Conservation (phyloP, 2,329 filamentous ascomycete genomes). For the Sclerotinia spermophila region DNA sequence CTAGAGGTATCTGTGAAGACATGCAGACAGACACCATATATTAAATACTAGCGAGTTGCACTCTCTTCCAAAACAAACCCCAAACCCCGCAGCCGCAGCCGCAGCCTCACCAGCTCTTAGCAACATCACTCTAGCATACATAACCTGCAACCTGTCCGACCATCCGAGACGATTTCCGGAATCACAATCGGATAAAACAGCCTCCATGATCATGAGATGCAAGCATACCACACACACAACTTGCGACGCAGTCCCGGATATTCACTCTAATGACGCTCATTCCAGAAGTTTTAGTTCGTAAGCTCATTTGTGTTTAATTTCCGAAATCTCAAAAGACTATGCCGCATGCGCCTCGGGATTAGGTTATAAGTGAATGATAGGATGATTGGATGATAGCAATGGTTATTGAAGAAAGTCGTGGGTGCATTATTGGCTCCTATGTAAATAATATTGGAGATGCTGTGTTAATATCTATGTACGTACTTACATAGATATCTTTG, state of each 20-base stretch:
- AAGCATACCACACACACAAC: too few relatives aligned
- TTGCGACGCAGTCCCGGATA: too few relatives aligned
- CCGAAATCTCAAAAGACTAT: neutral
- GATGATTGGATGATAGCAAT: neutral
- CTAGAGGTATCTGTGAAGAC: too few relatives aligned
- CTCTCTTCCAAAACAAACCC: too few relatives aligned
- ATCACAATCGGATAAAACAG: neutral
- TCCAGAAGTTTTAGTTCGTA: rapidly evolving
- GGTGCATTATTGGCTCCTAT: neutral
- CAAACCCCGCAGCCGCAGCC: rapidly evolving
- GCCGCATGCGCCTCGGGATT: neutral
- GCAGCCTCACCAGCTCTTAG: neutral
- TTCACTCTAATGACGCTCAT: neutral
- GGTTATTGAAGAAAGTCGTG: neutral
- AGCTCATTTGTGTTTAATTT: neutral
- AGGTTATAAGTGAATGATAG: neutral
- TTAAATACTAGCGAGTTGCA: too few relatives aligned
- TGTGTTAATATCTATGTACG: neutral
- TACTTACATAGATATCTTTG: neutral
- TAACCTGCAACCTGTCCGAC: rapidly evolving
- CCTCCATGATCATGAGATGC: neutral
- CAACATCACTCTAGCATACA: rapidly evolving
- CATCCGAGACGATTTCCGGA: rapidly evolving
- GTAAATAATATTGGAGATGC: rapidly evolving
- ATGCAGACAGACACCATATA: too few relatives aligned